Conservation (phyloP, 176 grass and related monocot genomes). For the Triticum turgidum region DNA sequence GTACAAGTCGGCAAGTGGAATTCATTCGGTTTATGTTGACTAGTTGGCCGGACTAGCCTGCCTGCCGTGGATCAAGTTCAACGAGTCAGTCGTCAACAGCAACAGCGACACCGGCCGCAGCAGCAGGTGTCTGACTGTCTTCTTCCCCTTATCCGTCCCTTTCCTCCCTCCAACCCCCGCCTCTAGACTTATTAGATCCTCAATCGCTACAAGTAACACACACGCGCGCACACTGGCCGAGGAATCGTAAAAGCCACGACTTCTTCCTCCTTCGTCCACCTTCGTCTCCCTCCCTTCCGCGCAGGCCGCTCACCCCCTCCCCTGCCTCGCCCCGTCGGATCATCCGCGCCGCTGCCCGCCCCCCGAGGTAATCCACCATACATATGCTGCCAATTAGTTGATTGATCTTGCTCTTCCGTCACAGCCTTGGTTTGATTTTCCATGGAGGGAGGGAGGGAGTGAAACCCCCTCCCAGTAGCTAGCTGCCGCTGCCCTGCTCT, state of each 20-base stretch:
- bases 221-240: not conserved
- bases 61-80: not conserved
- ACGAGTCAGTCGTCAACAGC: conserved; percentile 9
- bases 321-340: not conserved
- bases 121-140: not conserved
- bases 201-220: not conserved
- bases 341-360: not conserved
- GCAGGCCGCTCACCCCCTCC: not conserved
- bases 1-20: not conserved
- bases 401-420: not conserved
- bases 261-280: not conserved
- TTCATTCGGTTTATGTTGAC: not conserved
- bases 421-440: not conserved
- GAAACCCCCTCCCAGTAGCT: no score
- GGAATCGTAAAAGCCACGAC: not conserved
- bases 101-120: not conserved
- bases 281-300: not conserved
- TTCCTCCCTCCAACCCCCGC: not conserved
- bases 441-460: not conserved
- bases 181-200: not conserved
- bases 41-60: no score
- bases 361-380: not conserved
- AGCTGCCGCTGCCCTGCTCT: no score
- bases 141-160: not conserved
- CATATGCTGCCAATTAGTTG: not conserved